Percentiles rank a stretch among this genome's conserved stretches.
Conservation (phyloP, 345 rosid genomes). For the Eucalyptus cloeziana region DNA sequence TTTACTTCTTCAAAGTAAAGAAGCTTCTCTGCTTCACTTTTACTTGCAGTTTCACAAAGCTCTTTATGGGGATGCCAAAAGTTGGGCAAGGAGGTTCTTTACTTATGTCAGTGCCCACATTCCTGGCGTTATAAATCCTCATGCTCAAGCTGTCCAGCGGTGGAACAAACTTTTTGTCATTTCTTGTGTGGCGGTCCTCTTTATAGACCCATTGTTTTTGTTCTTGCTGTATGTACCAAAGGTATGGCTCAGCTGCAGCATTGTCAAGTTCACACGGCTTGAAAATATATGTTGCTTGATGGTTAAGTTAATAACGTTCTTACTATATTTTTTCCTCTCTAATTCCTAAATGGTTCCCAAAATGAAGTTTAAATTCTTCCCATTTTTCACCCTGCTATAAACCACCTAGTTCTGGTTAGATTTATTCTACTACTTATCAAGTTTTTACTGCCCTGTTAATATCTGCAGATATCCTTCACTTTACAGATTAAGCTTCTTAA, state of each 20-base stretch:
- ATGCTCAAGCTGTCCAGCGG: conserved; percentile 37
- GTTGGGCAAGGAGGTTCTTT: conserved; percentile 54
- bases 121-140: conserved; percentile 83
- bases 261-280: not conserved
- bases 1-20: not conserved
- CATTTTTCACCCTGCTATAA: not conserved
- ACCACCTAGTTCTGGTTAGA: not conserved
- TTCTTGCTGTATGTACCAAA: conserved; percentile 36
- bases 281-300: not conserved
- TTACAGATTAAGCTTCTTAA: not conserved
- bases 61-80: conserved; percentile 74
- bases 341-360: not conserved
- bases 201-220: conserved; percentile 79
- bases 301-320: not conserved
- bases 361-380: not conserved
- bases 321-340: not conserved
- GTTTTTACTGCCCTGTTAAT: not conserved
- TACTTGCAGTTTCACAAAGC: conserved; percentile 7
- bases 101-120: conserved; percentile 17
- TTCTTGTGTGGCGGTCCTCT: conserved; percentile 64
- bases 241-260: conserved; percentile 18
- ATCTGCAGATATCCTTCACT: not conserved
- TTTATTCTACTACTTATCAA: not conserved
- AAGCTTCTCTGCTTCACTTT: not conserved
- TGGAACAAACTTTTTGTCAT: conserved; percentile 69